Percentiles rank a stretch among this genome's conserved stretches.
phyloP scores from a whole-genome alignment of 176 grass and related monocot genomes.

The Coix lacrymajobi region DNA sequence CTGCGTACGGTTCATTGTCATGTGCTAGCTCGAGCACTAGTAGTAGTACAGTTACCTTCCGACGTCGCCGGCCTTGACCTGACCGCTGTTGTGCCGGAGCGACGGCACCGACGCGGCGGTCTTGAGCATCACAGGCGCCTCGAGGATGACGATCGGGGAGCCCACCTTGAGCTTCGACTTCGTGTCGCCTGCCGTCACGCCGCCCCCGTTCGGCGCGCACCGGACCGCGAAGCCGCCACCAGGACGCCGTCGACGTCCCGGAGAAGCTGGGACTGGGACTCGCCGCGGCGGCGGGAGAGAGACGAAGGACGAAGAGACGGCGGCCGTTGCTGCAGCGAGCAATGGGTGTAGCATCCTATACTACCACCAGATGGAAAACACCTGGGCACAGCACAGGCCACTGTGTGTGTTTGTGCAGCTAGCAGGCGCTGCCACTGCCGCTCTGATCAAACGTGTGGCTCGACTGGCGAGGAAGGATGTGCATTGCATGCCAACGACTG shows the following conservation, averaged over 20 bases:
- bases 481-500: no score
- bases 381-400: neutral
- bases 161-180: constrained; percentile 46
- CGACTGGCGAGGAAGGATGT: neutral
- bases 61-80: constrained; percentile 72
- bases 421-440: neutral
- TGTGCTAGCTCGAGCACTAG: neutral
- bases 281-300: neutral
- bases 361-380: neutral
- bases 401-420: neutral
- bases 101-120: constrained; percentile 77
- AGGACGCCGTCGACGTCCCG: neutral
- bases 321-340: neutral
- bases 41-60: constrained; percentile 42
- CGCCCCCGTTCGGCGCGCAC: constrained; percentile 14
- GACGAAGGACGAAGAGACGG: neutral
- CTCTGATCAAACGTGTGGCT: neutral
- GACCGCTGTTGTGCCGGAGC: constrained; percentile 52
- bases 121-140: constrained; percentile 63
- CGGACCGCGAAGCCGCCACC: neutral
- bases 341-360: neutral
- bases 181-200: neutral
- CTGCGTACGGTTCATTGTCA: neutral
- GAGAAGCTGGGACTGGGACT: neutral
- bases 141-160: constrained; percentile 57